Evolutionary conservation across 805 yeast species (phyloP).

Genomic region (Cyberlindnera mississippiensis): DNA sequence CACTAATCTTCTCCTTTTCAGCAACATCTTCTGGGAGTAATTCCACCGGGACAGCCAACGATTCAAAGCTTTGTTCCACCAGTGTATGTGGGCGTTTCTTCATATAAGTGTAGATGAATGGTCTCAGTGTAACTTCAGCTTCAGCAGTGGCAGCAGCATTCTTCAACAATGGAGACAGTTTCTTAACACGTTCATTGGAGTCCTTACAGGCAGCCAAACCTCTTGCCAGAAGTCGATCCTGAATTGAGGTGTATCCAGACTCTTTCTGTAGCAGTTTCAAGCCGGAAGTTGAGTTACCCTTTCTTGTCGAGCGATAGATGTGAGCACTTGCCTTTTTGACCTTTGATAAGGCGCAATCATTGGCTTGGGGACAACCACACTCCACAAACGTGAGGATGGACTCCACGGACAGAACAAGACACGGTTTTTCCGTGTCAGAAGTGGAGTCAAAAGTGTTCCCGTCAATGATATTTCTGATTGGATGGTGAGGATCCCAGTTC

Average conservation of each 20-base stretch:
- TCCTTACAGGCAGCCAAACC: conserved; percentile 22
- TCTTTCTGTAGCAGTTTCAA: conserved; percentile 32
- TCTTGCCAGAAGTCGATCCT: conserved; percentile 28
- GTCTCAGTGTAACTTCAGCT: conserved; percentile 19
- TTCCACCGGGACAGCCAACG: conserved; percentile 27
- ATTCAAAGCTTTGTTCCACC: conserved; percentile 15
- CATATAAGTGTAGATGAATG: conserved; percentile 20
- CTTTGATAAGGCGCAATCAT: conserved; percentile 54
- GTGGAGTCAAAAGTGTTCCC: conserved; percentile 49
- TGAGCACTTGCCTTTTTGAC: conserved; percentile 60
- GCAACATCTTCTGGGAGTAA: conserved; percentile 7
- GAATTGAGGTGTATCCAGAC: conserved; percentile 29
- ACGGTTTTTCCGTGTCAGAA: conserved; percentile 47
- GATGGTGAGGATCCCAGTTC: conserved; percentile 86
- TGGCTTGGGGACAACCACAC: conserved; percentile 51
- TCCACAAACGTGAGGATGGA: conserved; percentile 58
- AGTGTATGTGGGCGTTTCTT: conserved; percentile 9
- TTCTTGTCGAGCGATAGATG: conserved; percentile 49
- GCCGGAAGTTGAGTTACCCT: conserved; percentile 24
- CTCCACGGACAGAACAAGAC: conserved; percentile 58
- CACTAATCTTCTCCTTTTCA: neutral
- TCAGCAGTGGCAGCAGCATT: conserved; percentile 11
- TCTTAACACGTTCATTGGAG: conserved; percentile 10
- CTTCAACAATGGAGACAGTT: conserved; percentile 8
- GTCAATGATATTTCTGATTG: conserved; percentile 53